Base-by-base conservation (phyloP, 208 protist genomes). In the Leishmania mexicana region DNA sequence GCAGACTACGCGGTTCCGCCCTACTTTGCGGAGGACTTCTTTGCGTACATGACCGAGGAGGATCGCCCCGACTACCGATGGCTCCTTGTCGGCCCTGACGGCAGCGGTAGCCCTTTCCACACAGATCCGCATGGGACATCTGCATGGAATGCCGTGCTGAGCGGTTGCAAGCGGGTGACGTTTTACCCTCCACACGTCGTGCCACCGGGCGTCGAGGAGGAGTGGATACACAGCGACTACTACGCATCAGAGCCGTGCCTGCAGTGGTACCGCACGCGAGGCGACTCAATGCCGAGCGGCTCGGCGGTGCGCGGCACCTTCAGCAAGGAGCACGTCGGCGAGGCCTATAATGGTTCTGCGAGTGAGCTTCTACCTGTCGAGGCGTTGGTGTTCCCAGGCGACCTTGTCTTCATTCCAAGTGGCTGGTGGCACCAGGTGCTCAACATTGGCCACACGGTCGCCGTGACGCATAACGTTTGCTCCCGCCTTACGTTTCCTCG, bases 341-440 rank as follows among this genome's bases (percentile, higher is more conserved):
- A 35, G 35, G 77, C 62, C 24, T 19, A 53, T 49, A 21, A 19
- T 60, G 68, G 17, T 28, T 28, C 19, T 13, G 62, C n/a, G 4
- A 5, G 45, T 24, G 72, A 76, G 70, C 47, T 53, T 58, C 58
- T 72, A 2, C 87, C 87, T 19, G 49, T 90, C 8, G 86, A 92
- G 71, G 76, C 79, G 45, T 40, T 90, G 17, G 82, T 88, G 47
- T 83, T 84, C 40, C 83, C 85, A 31, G 87, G 84, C 47, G 89
- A 89, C 8, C 15, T 90, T 19, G 19, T 90, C n/a, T 92, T 88
- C 42, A 86, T 92, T 47, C 86, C 84, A 38, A 85, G 78, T 58
- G 88, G 86, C 19, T 92, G 88, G 86, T 92, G 88, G 86, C 88
- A 90, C 57, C 83, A 88, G 77, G 86, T 90, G 24, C 77, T 88